phyloP scores from a whole-genome alignment of 1,284 basidiomycete species.

The Tylopilus orsonianus region DNA sequence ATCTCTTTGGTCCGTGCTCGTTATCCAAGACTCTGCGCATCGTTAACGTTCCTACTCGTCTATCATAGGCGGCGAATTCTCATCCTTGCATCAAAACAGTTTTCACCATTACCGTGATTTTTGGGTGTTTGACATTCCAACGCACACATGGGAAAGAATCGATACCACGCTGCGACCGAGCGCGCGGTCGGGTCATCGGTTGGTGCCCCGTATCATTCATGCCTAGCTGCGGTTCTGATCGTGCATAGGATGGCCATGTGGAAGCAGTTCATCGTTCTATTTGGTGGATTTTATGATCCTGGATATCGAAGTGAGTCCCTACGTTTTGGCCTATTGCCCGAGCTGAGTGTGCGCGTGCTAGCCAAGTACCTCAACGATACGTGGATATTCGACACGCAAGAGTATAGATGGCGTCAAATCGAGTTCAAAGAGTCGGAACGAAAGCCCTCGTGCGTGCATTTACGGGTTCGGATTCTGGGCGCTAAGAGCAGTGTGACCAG shows the following conservation, averaged over 20 bases:
- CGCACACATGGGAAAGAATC: conserved; percentile 86
- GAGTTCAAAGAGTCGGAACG: conserved; percentile 70
- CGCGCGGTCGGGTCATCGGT: conserved; percentile 85
- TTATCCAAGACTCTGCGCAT: background rate
- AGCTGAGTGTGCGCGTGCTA: conserved; percentile 23
- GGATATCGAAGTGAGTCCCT: conserved; percentile 64
- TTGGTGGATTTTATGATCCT: conserved; percentile 87
- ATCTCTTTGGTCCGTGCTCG: conserved; percentile 64
- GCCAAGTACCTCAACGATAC: conserved; percentile 86
- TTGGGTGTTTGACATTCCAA: conserved; percentile 75
- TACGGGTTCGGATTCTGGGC: too few species aligned
- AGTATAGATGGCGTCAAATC: conserved; percentile 86
- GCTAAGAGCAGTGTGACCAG: conserved; percentile 38
- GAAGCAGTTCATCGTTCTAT: conserved; percentile 86
- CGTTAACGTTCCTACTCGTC: background rate
- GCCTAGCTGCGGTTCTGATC: background rate
- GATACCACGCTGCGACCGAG: conserved; percentile 82
- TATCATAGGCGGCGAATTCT: conserved; percentile 75
- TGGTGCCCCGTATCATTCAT: background rate
- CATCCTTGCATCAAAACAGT: conserved; percentile 80
- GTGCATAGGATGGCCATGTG: conserved; percentile 78
- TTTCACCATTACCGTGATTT: conserved; percentile 93
- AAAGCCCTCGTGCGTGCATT: conserved; percentile 60
- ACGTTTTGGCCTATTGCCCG: background rate
- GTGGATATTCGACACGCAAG: conserved; percentile 86